Base-by-base conservation (phyloP, 257 asterid species). In the Lantana camara region DNA sequence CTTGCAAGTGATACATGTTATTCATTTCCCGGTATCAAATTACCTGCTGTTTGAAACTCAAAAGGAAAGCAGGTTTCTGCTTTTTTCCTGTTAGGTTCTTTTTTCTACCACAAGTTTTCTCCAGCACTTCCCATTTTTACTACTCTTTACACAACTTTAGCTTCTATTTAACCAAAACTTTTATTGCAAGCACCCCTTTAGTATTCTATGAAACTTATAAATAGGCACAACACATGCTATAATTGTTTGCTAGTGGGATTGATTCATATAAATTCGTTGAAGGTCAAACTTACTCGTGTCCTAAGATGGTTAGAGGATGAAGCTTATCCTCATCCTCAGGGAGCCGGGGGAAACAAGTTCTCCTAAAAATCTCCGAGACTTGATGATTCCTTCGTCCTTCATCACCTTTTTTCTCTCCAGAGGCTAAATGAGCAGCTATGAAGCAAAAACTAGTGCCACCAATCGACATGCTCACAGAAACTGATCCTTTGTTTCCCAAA, bases 391-490 rank as follows among this genome's bases (percentile, higher is more conserved):
- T 79, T 73, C 85, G 83, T 55, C 92, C 95, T 69, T 91, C 96
- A 52, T 91, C 96, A 1, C 98, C 98, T 74, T 77, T 83, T 85
- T 89, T 91, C 82, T 91, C 98, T 7, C 98, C 98, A 1, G 98
- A 91, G 56, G 98, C 98, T 55, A 91, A 80, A 70, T 91, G 98
- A 19, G 96, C 96, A 11, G 85, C 94, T 56, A 85, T 73, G 82
- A 91, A 91, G 80, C 98, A 91, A 82, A 91, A 91, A 58, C 86
- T 89, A 17, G 95, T 86, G 59, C 86, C 92, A 7, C 78, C 96
- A 35, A 89, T 78, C 16, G 86, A 70, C 90, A 91, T 61, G 66
- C 98, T 91, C 42, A 89, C 83, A 3, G 92, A 77, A 66, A 91
- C 92, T 0, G 98, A 89, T 51, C 96, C 98, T 73, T 91, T 91